phyloP scores from a whole-genome alignment of 768 basidiomycete species.

The Ramaria sp. region DNA sequence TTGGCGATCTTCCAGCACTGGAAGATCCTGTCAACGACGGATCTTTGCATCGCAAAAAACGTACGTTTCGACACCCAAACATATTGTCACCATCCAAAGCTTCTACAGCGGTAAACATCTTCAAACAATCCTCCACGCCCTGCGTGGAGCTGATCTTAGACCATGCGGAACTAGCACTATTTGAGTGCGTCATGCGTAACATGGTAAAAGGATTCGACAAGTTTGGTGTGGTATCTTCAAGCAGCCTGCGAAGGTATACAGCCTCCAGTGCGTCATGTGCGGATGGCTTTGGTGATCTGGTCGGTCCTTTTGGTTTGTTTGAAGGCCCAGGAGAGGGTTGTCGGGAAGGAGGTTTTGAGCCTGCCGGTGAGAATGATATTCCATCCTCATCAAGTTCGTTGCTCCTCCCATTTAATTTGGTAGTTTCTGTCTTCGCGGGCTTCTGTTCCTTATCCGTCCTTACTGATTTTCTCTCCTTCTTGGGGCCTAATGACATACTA shows the following conservation, averaged over 20 bases:
- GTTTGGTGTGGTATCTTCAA: slow-evolving; percentile 46
- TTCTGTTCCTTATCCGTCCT: slow-evolving; percentile 23
- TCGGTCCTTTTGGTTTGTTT: not conserved
- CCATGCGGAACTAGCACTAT: slow-evolving; percentile 21
- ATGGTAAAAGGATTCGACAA: slow-evolving; percentile 37
- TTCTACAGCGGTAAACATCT: slow-evolving; percentile 89
- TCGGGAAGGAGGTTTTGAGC: not conserved
- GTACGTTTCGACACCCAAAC: slow-evolving; percentile 62
- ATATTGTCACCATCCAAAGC: slow-evolving; percentile 88
- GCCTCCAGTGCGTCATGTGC: slow-evolving; percentile 35
- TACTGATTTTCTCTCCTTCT: slow-evolving; percentile 17
- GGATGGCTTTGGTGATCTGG: slow-evolving; percentile 24
- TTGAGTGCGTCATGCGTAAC: slow-evolving; percentile 19
- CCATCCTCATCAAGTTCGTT: slow-evolving; percentile 17
- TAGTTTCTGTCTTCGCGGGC: slow-evolving; percentile 24
- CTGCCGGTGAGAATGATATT: slow-evolving; percentile 14
- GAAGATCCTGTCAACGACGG: not conserved
- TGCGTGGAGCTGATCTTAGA: slow-evolving; percentile 31
- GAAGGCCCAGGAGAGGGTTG: not conserved
- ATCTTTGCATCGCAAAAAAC: not conserved
- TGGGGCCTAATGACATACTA: slow-evolving; percentile 34
- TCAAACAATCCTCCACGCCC: slow-evolving; percentile 68
- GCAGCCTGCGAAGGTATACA: slow-evolving; percentile 56
- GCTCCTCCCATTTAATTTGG: slow-evolving; percentile 16
- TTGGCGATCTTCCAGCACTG: slow-evolving; percentile 90